Conservation (phyloP, 306 rosid species). For the Hippophae gyantsensis region DNA sequence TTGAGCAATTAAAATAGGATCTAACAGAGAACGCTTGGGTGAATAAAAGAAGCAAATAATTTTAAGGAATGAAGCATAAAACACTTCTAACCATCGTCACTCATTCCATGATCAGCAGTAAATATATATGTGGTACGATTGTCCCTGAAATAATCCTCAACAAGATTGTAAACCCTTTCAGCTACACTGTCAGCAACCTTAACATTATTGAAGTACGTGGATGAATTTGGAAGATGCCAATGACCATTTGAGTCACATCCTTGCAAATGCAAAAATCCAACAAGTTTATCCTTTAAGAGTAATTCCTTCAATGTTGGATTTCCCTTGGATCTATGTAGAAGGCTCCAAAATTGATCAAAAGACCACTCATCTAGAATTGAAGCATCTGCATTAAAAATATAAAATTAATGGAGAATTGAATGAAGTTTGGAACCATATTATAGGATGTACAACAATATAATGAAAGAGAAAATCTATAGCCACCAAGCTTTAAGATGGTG, state of each 20-base stretch:
- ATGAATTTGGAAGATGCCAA: constrained; percentile 72
- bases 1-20: too few relatives aligned
- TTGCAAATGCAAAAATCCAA: constrained; percentile 68
- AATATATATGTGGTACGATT: constrained; percentile 64
- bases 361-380: constrained; percentile 92
- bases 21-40: too few relatives aligned
- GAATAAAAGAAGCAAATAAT: too few relatives aligned
- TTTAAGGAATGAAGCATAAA: neutral
- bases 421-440: constrained; percentile 8
- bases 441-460: constrained; percentile 3
- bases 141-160: constrained; percentile 69
- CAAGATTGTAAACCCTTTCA: constrained; percentile 61
- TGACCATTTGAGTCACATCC: constrained; percentile 96
- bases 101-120: constrained; percentile 95
- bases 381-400: constrained; percentile 56
- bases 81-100: constrained; percentile 61
- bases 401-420: constrained; percentile 11
- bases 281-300: constrained; percentile 62
- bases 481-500: neutral
- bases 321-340: constrained; percentile 57
- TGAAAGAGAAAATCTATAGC: neutral
- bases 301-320: constrained; percentile 53
- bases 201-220: constrained; percentile 83
- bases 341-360: constrained; percentile 69
- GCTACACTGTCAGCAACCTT: constrained; percentile 81